phyloP scores from a whole-genome alignment of 169 alveolate genomes.

The Sarcocystis neurona region DNA sequence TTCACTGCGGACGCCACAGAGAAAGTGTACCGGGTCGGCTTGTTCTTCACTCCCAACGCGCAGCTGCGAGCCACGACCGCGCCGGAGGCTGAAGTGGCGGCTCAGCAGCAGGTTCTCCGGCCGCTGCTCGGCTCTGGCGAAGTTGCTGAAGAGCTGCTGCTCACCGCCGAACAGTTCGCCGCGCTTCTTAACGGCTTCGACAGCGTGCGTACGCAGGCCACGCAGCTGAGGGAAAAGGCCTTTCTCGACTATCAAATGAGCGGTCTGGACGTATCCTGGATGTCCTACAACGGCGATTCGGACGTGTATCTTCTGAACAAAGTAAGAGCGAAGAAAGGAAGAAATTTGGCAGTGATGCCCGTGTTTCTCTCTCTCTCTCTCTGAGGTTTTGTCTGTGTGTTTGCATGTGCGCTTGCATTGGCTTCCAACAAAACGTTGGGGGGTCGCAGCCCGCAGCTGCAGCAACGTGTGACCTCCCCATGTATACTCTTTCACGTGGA shows the following conservation, averaged over 20 bases:
- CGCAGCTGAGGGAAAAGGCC: conserved; percentile 7
- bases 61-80: neutral
- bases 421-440: too few species aligned
- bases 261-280: conserved; percentile 36
- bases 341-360: neutral
- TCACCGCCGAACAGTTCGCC: neutral
- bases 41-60: conserved; percentile 25
- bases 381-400: too few species aligned
- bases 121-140: too few species aligned
- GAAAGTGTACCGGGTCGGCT: neutral
- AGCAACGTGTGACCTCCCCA: too few species aligned
- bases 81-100: too few species aligned
- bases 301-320: conserved; percentile 52
- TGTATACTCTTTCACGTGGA: too few species aligned
- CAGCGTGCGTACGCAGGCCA: conserved; percentile 22
- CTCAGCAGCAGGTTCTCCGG: neutral
- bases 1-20: neutral
- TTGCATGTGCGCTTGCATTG: too few species aligned
- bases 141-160: too few species aligned
- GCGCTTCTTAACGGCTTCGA: neutral
- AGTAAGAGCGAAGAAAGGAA: neutral
- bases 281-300: conserved; percentile 59
- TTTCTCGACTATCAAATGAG: conserved; percentile 47
- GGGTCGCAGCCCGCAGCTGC: too few species aligned
- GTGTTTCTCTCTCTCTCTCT: neutral